Base-by-base conservation (phyloP, 2,329 filamentous ascomycete species). In the Colletotrichum spaethianum region DNA sequence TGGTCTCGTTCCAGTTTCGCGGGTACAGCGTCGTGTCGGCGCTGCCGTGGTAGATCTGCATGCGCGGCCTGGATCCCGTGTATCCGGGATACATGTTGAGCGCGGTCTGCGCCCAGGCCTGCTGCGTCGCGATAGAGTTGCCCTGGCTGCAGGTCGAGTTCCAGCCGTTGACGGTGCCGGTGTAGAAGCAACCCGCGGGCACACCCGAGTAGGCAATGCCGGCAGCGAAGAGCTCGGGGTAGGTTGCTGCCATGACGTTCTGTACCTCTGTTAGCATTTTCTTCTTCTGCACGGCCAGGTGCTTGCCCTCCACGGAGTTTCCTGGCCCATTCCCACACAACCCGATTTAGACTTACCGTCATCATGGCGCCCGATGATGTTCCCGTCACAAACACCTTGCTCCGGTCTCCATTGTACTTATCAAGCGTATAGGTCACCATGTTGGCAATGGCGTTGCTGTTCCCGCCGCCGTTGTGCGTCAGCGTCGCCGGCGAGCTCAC, bases 31-130 rank as follows among this genome's bases (percentile, higher is more conserved):
- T 88, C 14, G 78, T 79, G 76, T 91, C 89, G 3, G 77, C 79
- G 46, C 84, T 85, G 50, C 89, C 89, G 76, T 91, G 89, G 81
- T 86, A 90, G 76, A 90, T 84, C 77, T 89, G 86, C 84, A 91
- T 87, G 66, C 83, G 84, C 2, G 89, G 88, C 2, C 87, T 82
- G 0, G 82, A 67, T 3, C 88, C 87, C 20, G 79, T 80, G 76
- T 89, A 89, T 6, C 83, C 85, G 0, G 86, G 85, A 74, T 88
- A 86, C 84, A 84, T 84, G 67, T 79, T 79, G 33, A 80, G 78
- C 16, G 84, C 87, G 31, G 84, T 79, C 72, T 83, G 80, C 14
- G 85, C 85, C 87, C 88, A 90, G 64, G 85, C 80, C 73, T 83
- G 78, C 1, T 84, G 81, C 0, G 84, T 84, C 28, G 83, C 80